Percentiles rank a stretch among this genome's conserved stretches.
Conservation (phyloP, 1,284 basidiomycete species). For the Pseudozyma hubeiensis region DNA sequence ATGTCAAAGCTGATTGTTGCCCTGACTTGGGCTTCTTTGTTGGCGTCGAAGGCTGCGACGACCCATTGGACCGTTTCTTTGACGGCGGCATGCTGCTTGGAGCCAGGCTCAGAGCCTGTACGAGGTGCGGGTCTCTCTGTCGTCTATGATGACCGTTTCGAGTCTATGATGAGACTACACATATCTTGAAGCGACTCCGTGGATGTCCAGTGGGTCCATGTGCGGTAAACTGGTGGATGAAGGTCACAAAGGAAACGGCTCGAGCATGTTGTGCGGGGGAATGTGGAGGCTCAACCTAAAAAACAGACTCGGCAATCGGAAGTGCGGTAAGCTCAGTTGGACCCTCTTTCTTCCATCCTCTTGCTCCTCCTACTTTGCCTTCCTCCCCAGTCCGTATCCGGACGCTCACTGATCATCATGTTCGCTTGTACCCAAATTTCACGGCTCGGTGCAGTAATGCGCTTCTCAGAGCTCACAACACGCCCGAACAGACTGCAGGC, state of each 20-base stretch:
- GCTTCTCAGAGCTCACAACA: background rate
- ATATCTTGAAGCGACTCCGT: too few species aligned
- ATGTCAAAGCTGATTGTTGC: constrained; percentile 41
- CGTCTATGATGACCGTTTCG: too few species aligned
- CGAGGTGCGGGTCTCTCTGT: background rate
- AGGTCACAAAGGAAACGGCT: background rate
- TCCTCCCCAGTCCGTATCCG: background rate
- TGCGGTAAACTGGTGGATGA: too few species aligned
- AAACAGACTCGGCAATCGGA: constrained; percentile 22
- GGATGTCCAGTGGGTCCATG: too few species aligned
- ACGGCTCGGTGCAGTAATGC: too few species aligned
- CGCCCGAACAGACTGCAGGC: too few species aligned
- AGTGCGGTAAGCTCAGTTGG: background rate
- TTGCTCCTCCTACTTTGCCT: background rate
- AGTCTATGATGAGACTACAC: too few species aligned
- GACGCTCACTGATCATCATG: background rate
- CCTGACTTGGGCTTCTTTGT: constrained; percentile 34
- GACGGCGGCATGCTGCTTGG: constrained; percentile 15
- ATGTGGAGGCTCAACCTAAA: constrained; percentile 38
- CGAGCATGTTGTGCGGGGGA: background rate
- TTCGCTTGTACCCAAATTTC: background rate
- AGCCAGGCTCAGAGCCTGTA: background rate
- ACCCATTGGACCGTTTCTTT: constrained; percentile 28
- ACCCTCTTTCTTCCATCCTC: constrained; percentile 1
- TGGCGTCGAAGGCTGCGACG: constrained; percentile 30